Base-by-base conservation (phyloP, 164 flowering plant genomes). In the Kalanchoe fedtschenkoi region DNA sequence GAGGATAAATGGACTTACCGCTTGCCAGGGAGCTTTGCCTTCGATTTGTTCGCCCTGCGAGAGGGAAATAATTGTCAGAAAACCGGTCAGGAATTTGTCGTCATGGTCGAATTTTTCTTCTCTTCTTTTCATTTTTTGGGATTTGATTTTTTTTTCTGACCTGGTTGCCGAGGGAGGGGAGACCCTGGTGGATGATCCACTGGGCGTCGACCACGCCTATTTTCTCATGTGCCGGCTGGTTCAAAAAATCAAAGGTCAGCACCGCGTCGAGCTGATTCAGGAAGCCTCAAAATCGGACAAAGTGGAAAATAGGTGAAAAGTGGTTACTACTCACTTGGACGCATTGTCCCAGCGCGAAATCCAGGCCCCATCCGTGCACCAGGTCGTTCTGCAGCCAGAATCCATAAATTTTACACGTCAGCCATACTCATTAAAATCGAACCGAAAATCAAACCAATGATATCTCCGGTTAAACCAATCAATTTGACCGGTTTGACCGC, bases 361-460 rank as follows among this genome's bases (percentile, higher is more conserved):
- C 98, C n/a, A 93, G 83, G 56, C 98, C 98, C 97, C 98, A 93
- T 54, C 98, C 97, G 68, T 92, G 98, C 34, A 92, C 83, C 77
- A 92, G 77, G 71, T 92, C 98, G 73, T 92, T 92, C 98, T 92
- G 83, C 78, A 80, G 62, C 47, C 39, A 30, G 37, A 6, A 26
- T 34, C 58, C n/a, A 39, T 21, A 14, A 34, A 34, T 10, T 16
- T 26, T 16, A 47, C n/a, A n/a, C n/a, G n/a, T n/a, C n/a, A n/a
- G n/a, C n/a, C n/a, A n/a, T n/a, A n/a, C n/a, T n/a, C n/a, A n/a
- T n/a, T n/a, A n/a, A n/a, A n/a, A n/a, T n/a, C n/a, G n/a, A n/a
- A n/a, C n/a, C n/a, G n/a, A n/a, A n/a, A n/a, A n/a, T n/a, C n/a
- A n/a, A n/a, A n/a, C n/a, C n/a, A n/a, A n/a, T n/a, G n/a, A n/a